These are phyloP conservation scores for Beauveria australis DNA, from an alignment of 2,329 filamentous ascomycete genomes.

Conservation along the genomic window DNA sequence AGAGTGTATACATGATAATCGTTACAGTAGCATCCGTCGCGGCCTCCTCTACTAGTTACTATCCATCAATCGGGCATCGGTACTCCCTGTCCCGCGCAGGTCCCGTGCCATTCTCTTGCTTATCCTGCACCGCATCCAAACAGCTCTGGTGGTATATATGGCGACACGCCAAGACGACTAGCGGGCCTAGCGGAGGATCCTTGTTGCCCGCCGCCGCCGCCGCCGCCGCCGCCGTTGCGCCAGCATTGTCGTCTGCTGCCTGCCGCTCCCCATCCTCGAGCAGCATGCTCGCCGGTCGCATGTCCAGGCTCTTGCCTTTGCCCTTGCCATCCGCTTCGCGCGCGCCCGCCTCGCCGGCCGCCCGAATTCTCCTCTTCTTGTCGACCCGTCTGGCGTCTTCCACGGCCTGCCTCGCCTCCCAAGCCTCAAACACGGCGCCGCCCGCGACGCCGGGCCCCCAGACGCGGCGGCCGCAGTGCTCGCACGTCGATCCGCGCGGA, in stretches of 20 bases:
- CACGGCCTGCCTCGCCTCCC: slow-evolving; percentile 55
- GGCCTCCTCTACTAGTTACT: slow-evolving; percentile 10
- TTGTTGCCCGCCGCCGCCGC: slow-evolving; percentile 16
- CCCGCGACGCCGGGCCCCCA: slow-evolving; percentile 81
- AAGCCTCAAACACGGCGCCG: slow-evolving; percentile 68
- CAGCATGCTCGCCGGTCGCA: slow-evolving; percentile 33
- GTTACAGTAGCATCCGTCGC: neutral
- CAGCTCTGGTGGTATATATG: slow-evolving; percentile 65
- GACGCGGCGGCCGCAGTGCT: slow-evolving; percentile 70
- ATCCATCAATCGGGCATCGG: slow-evolving; percentile 51
- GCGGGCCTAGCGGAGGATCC: slow-evolving; percentile 49
- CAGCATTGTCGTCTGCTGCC: slow-evolving; percentile 7
- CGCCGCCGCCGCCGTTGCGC: neutral
- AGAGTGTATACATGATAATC: slow-evolving; percentile 2
- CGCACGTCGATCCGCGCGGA: slow-evolving; percentile 77
- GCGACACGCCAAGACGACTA: slow-evolving; percentile 62
- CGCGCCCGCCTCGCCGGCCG: slow-evolving; percentile 16
- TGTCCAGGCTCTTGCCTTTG: slow-evolving; percentile 36
- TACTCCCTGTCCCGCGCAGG: slow-evolving; percentile 39
- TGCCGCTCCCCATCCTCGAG: slow-evolving; percentile 17
- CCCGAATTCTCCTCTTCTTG: slow-evolving; percentile 25
- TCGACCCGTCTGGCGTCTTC: slow-evolving; percentile 39
- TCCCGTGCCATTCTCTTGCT: slow-evolving; percentile 40
- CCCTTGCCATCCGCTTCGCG: slow-evolving; percentile 22
- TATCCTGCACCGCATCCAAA: slow-evolving; percentile 55